phyloP scores from a whole-genome alignment of 2,329 filamentous ascomycete species.

The Bipolaris sorokiniana region DNA sequence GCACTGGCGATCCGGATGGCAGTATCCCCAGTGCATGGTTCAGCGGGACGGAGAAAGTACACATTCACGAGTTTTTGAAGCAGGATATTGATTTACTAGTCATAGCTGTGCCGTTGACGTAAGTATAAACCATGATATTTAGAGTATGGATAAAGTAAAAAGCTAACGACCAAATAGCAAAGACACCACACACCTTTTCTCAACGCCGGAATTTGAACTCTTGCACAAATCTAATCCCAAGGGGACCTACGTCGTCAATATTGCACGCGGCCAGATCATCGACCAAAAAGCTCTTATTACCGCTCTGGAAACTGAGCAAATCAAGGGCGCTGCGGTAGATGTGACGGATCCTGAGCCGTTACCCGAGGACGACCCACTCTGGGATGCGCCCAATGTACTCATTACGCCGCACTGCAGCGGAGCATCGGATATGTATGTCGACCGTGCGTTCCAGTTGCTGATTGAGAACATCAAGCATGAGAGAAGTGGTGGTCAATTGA shows the following conservation, averaged over 20 bases:
- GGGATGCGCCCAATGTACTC: slow-evolving; percentile 71
- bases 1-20: slow-evolving; percentile 67
- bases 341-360: slow-evolving; percentile 82
- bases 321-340: slow-evolving; percentile 74
- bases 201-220: slow-evolving; percentile 59
- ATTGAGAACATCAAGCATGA: slow-evolving; percentile 62
- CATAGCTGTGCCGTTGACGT: slow-evolving; percentile 63
- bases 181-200: slow-evolving; percentile 62
- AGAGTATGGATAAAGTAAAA: no score
- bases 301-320: slow-evolving; percentile 62
- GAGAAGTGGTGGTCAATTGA: slow-evolving; percentile 60
- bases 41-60: slow-evolving; percentile 59
- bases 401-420: slow-evolving; percentile 71
- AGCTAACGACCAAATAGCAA: slow-evolving; percentile 26
- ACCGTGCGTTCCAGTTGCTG: slow-evolving; percentile 64
- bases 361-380: slow-evolving; percentile 70
- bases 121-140: slow-evolving; percentile 18
- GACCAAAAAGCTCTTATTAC: slow-evolving; percentile 67
- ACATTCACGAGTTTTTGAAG: slow-evolving; percentile 60
- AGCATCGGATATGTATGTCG: slow-evolving; percentile 60
- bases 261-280: slow-evolving; percentile 69
- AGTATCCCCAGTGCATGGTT: slow-evolving; percentile 63
- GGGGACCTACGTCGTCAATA: slow-evolving; percentile 71
- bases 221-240: slow-evolving; percentile 55
- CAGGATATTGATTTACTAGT: slow-evolving; percentile 64